These are phyloP conservation scores for Backusella sp. DNA, from an alignment of 192 early-diverging fungal species.

Conservation along the genomic window DNA sequence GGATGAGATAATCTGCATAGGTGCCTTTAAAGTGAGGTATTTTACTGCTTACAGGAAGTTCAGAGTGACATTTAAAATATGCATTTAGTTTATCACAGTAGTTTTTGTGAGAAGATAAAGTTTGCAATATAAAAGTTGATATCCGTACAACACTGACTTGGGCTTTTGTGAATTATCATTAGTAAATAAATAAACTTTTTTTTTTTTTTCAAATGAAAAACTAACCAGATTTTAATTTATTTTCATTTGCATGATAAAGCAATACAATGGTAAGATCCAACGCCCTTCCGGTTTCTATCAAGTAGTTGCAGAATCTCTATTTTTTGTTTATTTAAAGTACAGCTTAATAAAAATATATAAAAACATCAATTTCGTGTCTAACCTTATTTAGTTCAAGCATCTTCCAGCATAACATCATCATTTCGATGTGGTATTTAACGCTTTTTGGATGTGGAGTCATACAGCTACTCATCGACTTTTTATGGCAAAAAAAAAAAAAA, in stretches of 20 bases:
- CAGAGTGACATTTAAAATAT: slow-evolving; percentile 57
- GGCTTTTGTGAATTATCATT: slow-evolving; percentile 36
- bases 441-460: slow-evolving; percentile 71
- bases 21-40: slow-evolving; percentile 51
- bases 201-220: background rate
- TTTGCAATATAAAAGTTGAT: slow-evolving; percentile 66
- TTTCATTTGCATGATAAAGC: slow-evolving; percentile 60
- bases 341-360: background rate
- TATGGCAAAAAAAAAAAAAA: background rate
- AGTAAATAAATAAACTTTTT: background rate
- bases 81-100: slow-evolving; percentile 68
- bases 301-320: slow-evolving; percentile 63
- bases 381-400: slow-evolving; percentile 79
- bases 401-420: slow-evolving; percentile 84
- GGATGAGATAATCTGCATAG: slow-evolving; percentile 83
- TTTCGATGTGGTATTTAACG: slow-evolving; percentile 61
- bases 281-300: slow-evolving; percentile 60
- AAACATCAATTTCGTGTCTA: slow-evolving; percentile 4
- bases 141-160: slow-evolving; percentile 74
- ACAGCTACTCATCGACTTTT: slow-evolving; percentile 60
- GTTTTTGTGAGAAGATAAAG: slow-evolving; percentile 60
- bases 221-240: slow-evolving; percentile 57
- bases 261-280: slow-evolving; percentile 59
- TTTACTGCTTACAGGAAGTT: slow-evolving; percentile 56
- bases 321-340: background rate